Evolutionary conservation across 2,329 filamentous ascomycete species (phyloP).

Genomic region (Metarhizium brunneum): DNA sequence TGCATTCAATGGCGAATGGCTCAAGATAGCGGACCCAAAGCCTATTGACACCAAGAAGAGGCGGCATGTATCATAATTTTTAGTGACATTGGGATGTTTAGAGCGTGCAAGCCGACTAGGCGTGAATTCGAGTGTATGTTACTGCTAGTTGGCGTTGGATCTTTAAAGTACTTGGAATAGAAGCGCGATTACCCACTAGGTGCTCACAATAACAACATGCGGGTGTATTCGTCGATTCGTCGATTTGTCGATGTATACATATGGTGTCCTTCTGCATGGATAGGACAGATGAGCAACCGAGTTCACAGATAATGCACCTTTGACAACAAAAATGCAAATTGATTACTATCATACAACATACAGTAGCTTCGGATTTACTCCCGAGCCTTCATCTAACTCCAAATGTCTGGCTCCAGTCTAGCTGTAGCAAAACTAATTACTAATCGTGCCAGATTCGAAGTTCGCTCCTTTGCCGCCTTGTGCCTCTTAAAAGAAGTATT

Average conservation of each 20-base stretch:
- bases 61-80: background rate
- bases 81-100: background rate
- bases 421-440: conserved; percentile 2
- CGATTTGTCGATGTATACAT: too few species aligned
- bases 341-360: conserved; percentile 12
- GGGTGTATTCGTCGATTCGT: too few species aligned
- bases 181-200: too few species aligned
- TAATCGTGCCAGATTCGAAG: background rate
- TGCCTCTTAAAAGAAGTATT: background rate
- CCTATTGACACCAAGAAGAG: conserved; percentile 26
- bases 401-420: conserved; percentile 5
- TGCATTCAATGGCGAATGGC: conserved; percentile 95
- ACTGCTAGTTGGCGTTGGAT: background rate
- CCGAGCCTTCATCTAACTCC: conserved; percentile 3
- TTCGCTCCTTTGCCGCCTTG: background rate
- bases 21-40: conserved; percentile 45
- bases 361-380: background rate
- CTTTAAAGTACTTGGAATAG: too few species aligned
- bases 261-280: too few species aligned
- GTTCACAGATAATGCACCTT: background rate
- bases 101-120: too few species aligned
- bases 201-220: too few species aligned
- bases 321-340: background rate
- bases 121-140: background rate
- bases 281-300: too few species aligned